These are phyloP conservation scores for Withania somnifera DNA, from an alignment of 305 asterid species.

Conservation along the genomic window DNA sequence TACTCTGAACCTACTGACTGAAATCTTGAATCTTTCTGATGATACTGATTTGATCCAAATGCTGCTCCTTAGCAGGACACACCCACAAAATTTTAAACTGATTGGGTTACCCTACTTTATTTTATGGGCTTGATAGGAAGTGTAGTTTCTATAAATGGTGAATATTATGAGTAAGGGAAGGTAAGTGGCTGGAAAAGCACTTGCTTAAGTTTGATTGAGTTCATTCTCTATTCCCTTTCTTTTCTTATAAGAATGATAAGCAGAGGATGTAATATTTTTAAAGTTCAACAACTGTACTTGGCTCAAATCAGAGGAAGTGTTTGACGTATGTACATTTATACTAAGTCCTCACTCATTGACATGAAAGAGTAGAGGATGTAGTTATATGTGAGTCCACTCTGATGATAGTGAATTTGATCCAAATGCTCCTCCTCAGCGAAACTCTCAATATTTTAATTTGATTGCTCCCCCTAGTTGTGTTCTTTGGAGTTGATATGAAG, in stretches of 20 bases:
- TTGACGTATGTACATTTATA: not conserved
- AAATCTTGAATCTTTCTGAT: not conserved
- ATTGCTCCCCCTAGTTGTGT: not conserved
- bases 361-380: not conserved
- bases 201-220: not conserved
- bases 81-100: not conserved
- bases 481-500: not conserved
- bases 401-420: not conserved
- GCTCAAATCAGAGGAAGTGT: not conserved
- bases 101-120: not conserved
- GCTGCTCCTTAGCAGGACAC: not conserved
- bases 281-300: not conserved
- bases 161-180: not conserved
- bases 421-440: not conserved
- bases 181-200: not conserved
- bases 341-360: not conserved
- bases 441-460: not conserved
- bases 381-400: not conserved
- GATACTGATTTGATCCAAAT: not conserved
- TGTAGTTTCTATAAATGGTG: not conserved
- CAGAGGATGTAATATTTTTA: not conserved
- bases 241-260: constrained; percentile 9
- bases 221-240: not conserved
- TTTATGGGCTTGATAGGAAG: not conserved
- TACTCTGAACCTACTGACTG: not conserved